Evolutionary conservation across 345 rosid species (phyloP).

Genomic region (Gossypium arboreum): DNA sequence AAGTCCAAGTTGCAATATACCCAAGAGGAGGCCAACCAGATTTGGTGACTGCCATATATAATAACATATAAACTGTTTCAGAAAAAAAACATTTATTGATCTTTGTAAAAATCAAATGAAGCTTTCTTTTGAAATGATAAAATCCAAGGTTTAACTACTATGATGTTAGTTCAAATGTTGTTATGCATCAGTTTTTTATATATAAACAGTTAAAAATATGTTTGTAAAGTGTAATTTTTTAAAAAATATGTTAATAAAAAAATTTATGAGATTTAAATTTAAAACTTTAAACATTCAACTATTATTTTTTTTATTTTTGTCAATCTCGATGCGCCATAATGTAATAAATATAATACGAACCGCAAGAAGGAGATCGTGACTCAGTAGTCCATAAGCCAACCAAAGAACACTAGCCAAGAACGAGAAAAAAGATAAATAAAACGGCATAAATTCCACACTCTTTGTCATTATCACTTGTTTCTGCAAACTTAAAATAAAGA

Average conservation of each 20-base stretch:
- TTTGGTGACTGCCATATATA: not conserved
- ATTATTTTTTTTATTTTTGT: too few species aligned
- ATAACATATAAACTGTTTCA: not conserved
- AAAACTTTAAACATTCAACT: too few species aligned
- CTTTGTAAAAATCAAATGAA: too few species aligned
- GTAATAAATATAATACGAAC: slow-evolving; percentile 31
- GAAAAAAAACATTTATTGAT: not conserved
- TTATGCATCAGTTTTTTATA: too few species aligned
- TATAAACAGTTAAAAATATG: not conserved
- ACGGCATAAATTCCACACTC: slow-evolving; percentile 94
- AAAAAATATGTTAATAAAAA: too few species aligned
- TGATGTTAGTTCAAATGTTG: too few species aligned
- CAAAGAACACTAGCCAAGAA: slow-evolving; percentile 65
- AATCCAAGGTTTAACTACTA: too few species aligned
- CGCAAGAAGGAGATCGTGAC: slow-evolving; percentile 76
- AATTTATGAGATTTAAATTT: too few species aligned
- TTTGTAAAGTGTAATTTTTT: too few species aligned
- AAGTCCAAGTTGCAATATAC: not conserved
- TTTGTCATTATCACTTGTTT: slow-evolving; percentile 63
- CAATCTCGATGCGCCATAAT: not conserved
- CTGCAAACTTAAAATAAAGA: slow-evolving; percentile 33
- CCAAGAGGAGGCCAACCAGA: slow-evolving; percentile 4
- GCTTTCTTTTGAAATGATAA: too few species aligned
- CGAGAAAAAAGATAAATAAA: slow-evolving; percentile 75
- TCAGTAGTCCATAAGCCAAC: slow-evolving; percentile 69